These are phyloP conservation scores for Geotrichum restrictum DNA, from an alignment of 1,139 yeast genomes.

Conservation along the genomic window DNA sequence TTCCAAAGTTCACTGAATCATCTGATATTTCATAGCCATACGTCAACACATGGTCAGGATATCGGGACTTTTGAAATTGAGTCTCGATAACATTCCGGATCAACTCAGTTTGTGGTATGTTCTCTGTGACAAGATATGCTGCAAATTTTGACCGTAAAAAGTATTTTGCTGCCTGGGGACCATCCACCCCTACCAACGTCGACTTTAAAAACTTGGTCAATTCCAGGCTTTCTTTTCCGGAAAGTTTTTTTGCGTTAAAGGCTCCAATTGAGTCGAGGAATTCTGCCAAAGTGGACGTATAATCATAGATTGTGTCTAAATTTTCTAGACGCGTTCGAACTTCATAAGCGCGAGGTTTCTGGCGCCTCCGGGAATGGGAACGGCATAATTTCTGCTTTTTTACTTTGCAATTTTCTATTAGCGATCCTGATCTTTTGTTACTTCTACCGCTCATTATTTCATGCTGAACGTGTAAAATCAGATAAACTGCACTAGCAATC, in stretches of 20 bases:
- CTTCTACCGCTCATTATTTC: background rate
- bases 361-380: background rate
- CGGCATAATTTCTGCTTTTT: background rate
- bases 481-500: too few species aligned
- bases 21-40: conserved; percentile 8
- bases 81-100: conserved; percentile 6
- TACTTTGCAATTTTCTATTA: background rate
- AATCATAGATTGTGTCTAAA: background rate
- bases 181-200: conserved; percentile 5
- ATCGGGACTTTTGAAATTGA: background rate
- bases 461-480: background rate
- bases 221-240: background rate
- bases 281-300: background rate
- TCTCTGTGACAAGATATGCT: background rate
- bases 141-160: background rate
- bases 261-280: conserved; percentile 2
- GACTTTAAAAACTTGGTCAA: background rate
- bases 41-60: conserved; percentile 10
- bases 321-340: conserved; percentile 6
- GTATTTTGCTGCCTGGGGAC: background rate
- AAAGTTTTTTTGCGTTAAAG: background rate
- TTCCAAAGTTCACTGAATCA: conserved; percentile 11
- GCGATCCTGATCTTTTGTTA: background rate
- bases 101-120: conserved; percentile 6
- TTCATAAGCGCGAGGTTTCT: background rate